Evolutionary conservation across 208 protist genomes (phyloP).

Genomic region (Leishmania turanica): DNA sequence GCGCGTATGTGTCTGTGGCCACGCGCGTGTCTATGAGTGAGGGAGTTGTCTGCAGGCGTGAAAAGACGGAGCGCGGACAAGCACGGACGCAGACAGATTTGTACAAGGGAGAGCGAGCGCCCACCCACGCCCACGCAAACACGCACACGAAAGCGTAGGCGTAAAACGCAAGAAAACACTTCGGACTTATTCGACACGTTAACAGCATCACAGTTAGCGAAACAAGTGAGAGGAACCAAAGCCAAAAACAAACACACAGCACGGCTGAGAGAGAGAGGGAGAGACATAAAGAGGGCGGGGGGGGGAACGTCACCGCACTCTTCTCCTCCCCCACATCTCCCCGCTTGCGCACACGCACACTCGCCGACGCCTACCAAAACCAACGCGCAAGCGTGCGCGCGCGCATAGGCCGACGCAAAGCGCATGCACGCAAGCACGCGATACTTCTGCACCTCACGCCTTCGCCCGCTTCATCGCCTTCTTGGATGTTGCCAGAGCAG

Average conservation of each 20-base stretch:
- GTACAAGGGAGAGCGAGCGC: not conserved
- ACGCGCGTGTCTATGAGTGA: not conserved
- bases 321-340: not conserved
- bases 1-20: not conserved
- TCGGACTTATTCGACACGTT: constrained; percentile 6
- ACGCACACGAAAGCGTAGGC: not conserved
- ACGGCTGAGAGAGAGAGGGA: not conserved
- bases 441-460: not conserved
- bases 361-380: not conserved
- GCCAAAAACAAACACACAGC: not conserved
- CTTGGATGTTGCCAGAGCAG: not conserved
- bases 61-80: not conserved
- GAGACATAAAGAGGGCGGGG: not conserved
- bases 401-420: not conserved
- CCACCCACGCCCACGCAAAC: not conserved
- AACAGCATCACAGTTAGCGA: not conserved
- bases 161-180: not conserved
- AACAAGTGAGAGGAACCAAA: not conserved
- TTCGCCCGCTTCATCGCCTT: constrained; percentile 6
- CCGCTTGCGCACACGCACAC: constrained; percentile 2
- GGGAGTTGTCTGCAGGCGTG: not conserved
- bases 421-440: not conserved
- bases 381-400: not conserved
- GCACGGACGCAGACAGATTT: not conserved
- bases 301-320: not conserved